These are phyloP conservation scores for Rhizomucor miehei DNA, from an alignment of 371 early-diverging fungal genomes.

Conservation along the genomic window DNA sequence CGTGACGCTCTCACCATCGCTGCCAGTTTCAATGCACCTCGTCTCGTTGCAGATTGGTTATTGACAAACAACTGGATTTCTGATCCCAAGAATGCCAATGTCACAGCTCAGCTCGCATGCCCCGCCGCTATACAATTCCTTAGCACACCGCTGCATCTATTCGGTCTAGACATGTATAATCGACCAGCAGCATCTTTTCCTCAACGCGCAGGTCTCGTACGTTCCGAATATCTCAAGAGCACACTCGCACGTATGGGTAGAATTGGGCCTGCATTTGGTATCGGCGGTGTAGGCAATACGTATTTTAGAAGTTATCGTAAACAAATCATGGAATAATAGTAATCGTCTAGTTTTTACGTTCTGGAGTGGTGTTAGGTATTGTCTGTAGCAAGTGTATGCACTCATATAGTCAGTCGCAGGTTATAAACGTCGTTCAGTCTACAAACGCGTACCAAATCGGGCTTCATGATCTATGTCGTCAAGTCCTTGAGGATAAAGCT, in stretches of 20 bases:
- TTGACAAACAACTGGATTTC: conserved; percentile 13
- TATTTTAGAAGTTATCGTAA: conserved; percentile 13
- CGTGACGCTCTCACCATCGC: conserved; percentile 66
- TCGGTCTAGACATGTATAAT: conserved; percentile 63
- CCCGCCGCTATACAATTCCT: conserved; percentile 58
- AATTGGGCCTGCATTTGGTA: conserved; percentile 71
- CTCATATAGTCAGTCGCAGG: neutral
- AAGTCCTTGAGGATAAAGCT: neutral
- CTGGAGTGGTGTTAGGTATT: neutral
- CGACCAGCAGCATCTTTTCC: conserved; percentile 25
- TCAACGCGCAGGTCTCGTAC: conserved; percentile 37
- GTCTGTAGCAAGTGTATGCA: neutral
- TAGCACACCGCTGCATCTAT: conserved; percentile 60
- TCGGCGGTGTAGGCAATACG: conserved; percentile 66
- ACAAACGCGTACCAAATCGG: conserved; percentile 12
- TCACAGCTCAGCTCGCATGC: conserved; percentile 48
- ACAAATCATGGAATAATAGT: neutral
- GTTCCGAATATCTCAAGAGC: conserved; percentile 53
- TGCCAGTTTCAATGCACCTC: conserved; percentile 68
- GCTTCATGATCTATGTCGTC: conserved; percentile 13
- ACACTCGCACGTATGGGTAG: conserved; percentile 58
- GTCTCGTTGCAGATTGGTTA: conserved; percentile 26
- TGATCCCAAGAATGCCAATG: conserved; percentile 24
- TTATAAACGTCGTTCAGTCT: neutral
- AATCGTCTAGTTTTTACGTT: neutral